Evolutionary conservation across 1,284 basidiomycete genomes (phyloP), one percentile per base, ranked within the genome.

Genomic region (Ceratobasidium sp.): DNA sequence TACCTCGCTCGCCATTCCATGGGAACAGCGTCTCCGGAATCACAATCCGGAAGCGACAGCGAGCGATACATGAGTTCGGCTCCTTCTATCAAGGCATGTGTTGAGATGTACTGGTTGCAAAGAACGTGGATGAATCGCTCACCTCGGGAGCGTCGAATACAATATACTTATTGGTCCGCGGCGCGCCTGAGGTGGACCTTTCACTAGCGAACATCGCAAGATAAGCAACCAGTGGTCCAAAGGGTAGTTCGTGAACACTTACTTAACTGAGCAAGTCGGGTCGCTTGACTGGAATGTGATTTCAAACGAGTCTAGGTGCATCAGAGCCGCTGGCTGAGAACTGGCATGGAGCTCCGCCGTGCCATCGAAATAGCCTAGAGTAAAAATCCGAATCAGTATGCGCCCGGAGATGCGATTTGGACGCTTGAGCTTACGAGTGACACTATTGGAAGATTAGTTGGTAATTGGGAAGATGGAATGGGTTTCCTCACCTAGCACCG

Each of bases 241-340:
- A 7, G 20, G 12, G 17, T 34, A 5, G 4, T 13, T 57, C 13
- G 29, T 10, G 58, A 22, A 12, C n/a, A 64, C 60, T 64, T 52
- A 64, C 60, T 64, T 64, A 47, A 64, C 60, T 8, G 22, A 50
- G 34, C 60, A 64, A 15, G 60, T 64, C 42, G 60, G 60, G 42
- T 64, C 60, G 20, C 60, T 64, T 6, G 60, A 64, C 47, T 64
- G 60, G 60, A 64, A 64, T 4, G 60, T 47, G 60, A 64, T 64
- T 64, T 64, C 60, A 64, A 64, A 64, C 42, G 60, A 64, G 60
- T 64, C 60, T 47, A 64, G 49, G 32, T 64, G 60, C 60, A 64
- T 64, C 43, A 64, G 49, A 25, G 60, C 60, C 2, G 5, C n/a
- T 49, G 60, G 60, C n/a, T 64, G 60, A 7, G 60, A 52, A 34